Evolutionary conservation across 352 stramenopile genomes (phyloP), one percentile per base, ranked within the genome.

Genomic region (Phytophthora kernoviae): DNA sequence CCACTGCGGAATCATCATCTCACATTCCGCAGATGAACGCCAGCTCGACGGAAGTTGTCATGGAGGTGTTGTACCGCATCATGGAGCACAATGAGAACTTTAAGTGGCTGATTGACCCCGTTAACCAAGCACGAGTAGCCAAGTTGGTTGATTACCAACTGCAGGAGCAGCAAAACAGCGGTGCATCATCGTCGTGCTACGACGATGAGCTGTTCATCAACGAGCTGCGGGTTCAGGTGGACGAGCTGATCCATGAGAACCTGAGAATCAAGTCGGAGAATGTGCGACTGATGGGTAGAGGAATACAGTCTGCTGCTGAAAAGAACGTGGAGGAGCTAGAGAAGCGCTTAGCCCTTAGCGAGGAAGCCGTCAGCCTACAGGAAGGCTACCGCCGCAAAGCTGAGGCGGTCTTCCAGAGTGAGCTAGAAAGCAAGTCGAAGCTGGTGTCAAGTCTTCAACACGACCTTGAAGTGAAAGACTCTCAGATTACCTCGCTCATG

Each of bases 221-320:
- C 18, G 79, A 84, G 21, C 70, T 91, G 20, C 79, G 77, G 10
- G 69, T 68, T 0, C 76, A 91, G 24, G 68, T 90, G 50, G 77
- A 90, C 51, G 40, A 79, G 50, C 50, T 90, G 27, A 67, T 88
- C 14, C 71, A 68, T 14, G 77, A 91, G 58, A 91, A 88, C 41
- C 46, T 79, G 12, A 75, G 79, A 65, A 83, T 87, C 8, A 70
- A 86, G 37, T 77, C 73, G 4, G 75, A 91, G 57, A 89, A 90
- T 34, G 77, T 86, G 14, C 48, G 52, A 50, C 66, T 77, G 14
- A 61, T 70, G 40, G 50, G 39, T 12, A 30, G 24, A 30, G 24
- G 24, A 30, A 58, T 37, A n/a, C 62, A 45, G 20, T 51, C 36
- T 32, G 40, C 34, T 43, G 33, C 66, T 57, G 47, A 77, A 15